Percentiles rank a stretch among this genome's conserved stretches.
Evolutionary conservation across 306 rosid species (phyloP).

Genomic region (Bauhinia variegata): DNA sequence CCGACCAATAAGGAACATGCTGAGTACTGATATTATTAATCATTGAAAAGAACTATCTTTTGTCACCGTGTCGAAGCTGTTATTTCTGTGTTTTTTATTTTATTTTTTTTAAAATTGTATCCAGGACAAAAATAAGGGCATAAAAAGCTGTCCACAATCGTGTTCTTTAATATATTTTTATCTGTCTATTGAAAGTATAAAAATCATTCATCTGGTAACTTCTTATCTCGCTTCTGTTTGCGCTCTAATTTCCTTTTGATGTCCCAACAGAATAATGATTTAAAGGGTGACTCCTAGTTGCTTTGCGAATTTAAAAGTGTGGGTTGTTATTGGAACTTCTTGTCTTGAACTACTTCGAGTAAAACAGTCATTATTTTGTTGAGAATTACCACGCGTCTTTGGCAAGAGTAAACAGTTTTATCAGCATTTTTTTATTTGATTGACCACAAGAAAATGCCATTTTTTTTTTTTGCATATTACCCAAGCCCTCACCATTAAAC

Average conservation of each 20-base stretch:
- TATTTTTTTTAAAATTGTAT: constrained; percentile 17
- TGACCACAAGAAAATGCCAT: constrained; percentile 24
- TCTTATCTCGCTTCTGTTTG: too few species aligned
- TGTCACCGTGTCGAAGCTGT: not conserved
- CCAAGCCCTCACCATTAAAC: too few species aligned
- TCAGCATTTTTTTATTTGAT: not conserved
- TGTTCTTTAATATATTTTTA: constrained; percentile 17
- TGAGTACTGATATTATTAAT: constrained; percentile 40
- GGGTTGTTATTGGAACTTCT: too few species aligned
- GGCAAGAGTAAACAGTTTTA: constrained; percentile 21
- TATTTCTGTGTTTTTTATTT: constrained; percentile 25
- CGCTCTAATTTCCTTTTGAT: not conserved
- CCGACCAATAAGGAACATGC: constrained; percentile 44
- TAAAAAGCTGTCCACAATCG: constrained; percentile 43
- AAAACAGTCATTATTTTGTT: not conserved
- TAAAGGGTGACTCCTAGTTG: too few species aligned
- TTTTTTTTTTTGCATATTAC: too few species aligned
- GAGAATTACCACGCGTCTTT: constrained; percentile 5
- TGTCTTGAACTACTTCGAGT: not conserved
- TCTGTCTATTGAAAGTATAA: constrained; percentile 13
- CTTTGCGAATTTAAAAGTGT: too few species aligned
- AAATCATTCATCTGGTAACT: not conserved
- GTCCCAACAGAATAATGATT: not conserved
- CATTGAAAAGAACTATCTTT: constrained; percentile 8
- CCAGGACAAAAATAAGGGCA: constrained; percentile 48